Percentiles rank a stretch among this genome's conserved stretches.
phyloP scores from a whole-genome alignment of 805 yeast species.

The Jamesozyma piceae region DNA sequence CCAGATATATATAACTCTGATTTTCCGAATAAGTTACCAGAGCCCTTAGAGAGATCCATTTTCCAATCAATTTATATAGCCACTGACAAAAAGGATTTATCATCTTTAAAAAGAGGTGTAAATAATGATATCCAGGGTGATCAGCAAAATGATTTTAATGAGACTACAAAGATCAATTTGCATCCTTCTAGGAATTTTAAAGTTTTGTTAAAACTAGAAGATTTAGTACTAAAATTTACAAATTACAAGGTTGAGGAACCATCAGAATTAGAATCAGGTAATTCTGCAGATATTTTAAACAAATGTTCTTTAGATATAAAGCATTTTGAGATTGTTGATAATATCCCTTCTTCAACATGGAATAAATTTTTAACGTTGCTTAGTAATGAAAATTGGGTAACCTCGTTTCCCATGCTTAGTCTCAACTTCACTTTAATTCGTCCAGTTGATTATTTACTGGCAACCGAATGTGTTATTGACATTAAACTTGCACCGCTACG shows the following conservation, averaged over 20 bases:
- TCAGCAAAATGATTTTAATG: slow-evolving; percentile 16
- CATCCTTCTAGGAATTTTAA: slow-evolving; percentile 58
- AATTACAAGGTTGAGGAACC: slow-evolving; percentile 44
- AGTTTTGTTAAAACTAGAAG: slow-evolving; percentile 44
- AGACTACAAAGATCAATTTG: slow-evolving; percentile 39
- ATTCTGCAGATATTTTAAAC: slow-evolving; percentile 40
- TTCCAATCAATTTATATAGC: slow-evolving; percentile 73
- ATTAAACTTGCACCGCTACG: slow-evolving; percentile 60
- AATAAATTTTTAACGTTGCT: slow-evolving; percentile 67
- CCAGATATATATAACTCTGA: too few relatives aligned
- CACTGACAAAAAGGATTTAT: slow-evolving; percentile 40
- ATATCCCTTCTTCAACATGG: slow-evolving; percentile 85
- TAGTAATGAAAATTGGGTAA: slow-evolving; percentile 54
- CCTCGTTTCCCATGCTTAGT: slow-evolving; percentile 52
- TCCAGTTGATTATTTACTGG: slow-evolving; percentile 55
- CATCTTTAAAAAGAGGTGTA: slow-evolving; percentile 41
- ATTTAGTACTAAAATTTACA: slow-evolving; percentile 40
- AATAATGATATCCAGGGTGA: slow-evolving; percentile 41
- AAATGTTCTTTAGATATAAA: slow-evolving; percentile 41
- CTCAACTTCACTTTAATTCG: slow-evolving; percentile 48
- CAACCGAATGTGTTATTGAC: slow-evolving; percentile 53
- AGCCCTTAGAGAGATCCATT: slow-evolving; percentile 12
- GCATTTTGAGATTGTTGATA: slow-evolving; percentile 58
- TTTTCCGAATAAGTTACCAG: not conserved
- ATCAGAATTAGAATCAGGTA: slow-evolving; percentile 20